A percentile compares a stretch with the other conserved stretches of the same genome.
Evolutionary conservation across 108 stramenopile species (phyloP).

Genomic region (Chaetoceros muelleri): DNA sequence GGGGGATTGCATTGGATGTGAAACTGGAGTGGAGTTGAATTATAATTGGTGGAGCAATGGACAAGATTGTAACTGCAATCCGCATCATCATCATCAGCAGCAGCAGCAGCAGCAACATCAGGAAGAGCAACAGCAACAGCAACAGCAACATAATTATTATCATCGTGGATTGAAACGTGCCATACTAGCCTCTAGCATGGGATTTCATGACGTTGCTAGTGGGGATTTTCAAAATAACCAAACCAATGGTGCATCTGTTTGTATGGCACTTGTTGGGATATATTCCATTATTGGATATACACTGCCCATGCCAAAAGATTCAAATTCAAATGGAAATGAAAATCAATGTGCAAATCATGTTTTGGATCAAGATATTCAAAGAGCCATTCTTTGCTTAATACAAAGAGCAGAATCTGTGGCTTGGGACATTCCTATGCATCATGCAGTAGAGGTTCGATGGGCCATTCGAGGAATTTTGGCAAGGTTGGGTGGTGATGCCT

Average conservation of each 20-base stretch:
- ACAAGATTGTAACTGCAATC: no score
- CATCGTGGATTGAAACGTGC: slow-evolving; percentile 18
- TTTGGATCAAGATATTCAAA: slow-evolving; percentile 13
- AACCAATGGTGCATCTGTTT: neutral
- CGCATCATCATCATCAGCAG: no score
- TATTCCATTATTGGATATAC: slow-evolving; percentile 10
- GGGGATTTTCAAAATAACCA: neutral
- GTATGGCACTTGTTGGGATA: slow-evolving; percentile 18
- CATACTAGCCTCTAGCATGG: slow-evolving; percentile 32
- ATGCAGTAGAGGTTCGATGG: slow-evolving; percentile 43
- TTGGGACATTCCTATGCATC: slow-evolving; percentile 22
- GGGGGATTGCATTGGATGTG: neutral
- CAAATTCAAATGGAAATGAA: neutral
- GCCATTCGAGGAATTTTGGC: slow-evolving; percentile 32
- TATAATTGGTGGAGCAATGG: slow-evolving; percentile 6
- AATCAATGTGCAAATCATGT: slow-evolving; percentile 5
- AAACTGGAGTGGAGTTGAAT: slow-evolving; percentile 1
- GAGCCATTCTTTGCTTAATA: slow-evolving; percentile 22
- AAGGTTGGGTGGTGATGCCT: slow-evolving; percentile 13
- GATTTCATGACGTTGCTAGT: slow-evolving; percentile 13
- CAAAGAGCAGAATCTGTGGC: slow-evolving; percentile 22
- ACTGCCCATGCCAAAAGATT: no score
- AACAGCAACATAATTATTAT: no score
- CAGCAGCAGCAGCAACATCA: no score
- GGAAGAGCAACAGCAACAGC: no score